Evolutionary conservation across 768 basidiomycete species (phyloP), one percentile per base, ranked within the genome.

Genomic region (Rhizopogon rudus): DNA sequence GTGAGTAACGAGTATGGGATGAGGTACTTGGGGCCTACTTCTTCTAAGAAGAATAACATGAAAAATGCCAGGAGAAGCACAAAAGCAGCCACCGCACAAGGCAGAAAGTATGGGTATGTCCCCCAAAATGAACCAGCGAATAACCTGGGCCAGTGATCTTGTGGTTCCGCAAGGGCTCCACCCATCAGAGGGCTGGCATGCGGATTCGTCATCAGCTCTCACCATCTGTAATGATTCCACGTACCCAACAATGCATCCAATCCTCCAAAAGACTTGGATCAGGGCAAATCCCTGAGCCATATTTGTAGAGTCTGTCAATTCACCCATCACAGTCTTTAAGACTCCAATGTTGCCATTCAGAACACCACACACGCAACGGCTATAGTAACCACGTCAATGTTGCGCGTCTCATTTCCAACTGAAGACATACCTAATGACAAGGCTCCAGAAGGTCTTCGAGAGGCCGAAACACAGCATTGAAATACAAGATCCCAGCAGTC

Each of bases 241-340:
- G 14, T 61, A 73, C 73, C 71, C 73, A 49, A 72, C 54, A 16
- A 74, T 73, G 13, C 66, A 46, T 22, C 71, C 71, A 5, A 63
- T n/a, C 50, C 50, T 61, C 56, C 71, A 73, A 2, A 67, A 25
- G 1, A 65, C 17, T 6, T 66, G 73, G 7, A 74, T 14, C 14
- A 67, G 35, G 12, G 69, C 55, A 54, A 73, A 72, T 5, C 61
- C 76, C 14, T 67, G 67, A 5, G 76, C 71, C 64, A 68, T 68
- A 49, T 66, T 72, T 43, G 59, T 67, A 14, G 55, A 55, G 40
- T 73, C 33, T 77, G 82, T 84, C 37, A 87, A 67, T 57, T 87
- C 86, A 0, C 78, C 86, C 68, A 88, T 77, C 55, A 82, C 79
- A 55, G 81, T 85, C 63, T 88, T 90, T 77, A 88, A 83, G 33